Conservation (phyloP, 805 yeast genomes). For the Wickerhamomyces queroliae region DNA sequence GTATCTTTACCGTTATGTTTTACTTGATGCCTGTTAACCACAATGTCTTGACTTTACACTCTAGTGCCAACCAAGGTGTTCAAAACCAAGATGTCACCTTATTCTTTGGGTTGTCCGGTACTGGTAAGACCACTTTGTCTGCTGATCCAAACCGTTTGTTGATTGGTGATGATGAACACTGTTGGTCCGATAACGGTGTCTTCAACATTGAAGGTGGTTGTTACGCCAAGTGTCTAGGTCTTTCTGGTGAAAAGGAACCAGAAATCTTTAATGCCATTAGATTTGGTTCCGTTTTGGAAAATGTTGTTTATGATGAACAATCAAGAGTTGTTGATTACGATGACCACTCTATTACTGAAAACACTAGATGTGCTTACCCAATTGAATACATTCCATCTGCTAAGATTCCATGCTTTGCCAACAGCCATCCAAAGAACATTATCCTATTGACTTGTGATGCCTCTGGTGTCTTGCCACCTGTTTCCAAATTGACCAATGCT, state of each 20-base stretch:
- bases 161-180: conserved; percentile 98
- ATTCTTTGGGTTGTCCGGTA: conserved; percentile 95
- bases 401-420: conserved; percentile 89
- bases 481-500: conserved; percentile 85
- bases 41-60: conserved; percentile 87
- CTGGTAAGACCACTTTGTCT: conserved; percentile 95
- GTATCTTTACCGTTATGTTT: conserved; percentile 98
- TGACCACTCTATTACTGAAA: conserved; percentile 82
- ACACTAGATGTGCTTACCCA: conserved; percentile 98
- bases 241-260: conserved; percentile 90
- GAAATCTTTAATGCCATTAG: conserved; percentile 93
- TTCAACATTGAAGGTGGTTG: conserved; percentile 99
- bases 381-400: conserved; percentile 96
- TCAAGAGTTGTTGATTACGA: conserved; percentile 83
- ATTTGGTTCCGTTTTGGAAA: conserved; percentile 93
- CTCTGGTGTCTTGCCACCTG: conserved; percentile 96
- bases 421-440: conserved; percentile 87
- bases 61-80: conserved; percentile 89
- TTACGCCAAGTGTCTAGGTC: conserved; percentile 94
- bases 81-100: conserved; percentile 81
- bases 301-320: conserved; percentile 76
- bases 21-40: conserved; percentile 95
- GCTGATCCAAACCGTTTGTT: conserved; percentile 92
- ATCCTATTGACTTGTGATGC: conserved; percentile 95
- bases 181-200: conserved; percentile 98